These are phyloP conservation scores for Bonia amplexicaulis DNA, from an alignment of 176 grass and related monocot genomes.

Conservation along the genomic window DNA sequence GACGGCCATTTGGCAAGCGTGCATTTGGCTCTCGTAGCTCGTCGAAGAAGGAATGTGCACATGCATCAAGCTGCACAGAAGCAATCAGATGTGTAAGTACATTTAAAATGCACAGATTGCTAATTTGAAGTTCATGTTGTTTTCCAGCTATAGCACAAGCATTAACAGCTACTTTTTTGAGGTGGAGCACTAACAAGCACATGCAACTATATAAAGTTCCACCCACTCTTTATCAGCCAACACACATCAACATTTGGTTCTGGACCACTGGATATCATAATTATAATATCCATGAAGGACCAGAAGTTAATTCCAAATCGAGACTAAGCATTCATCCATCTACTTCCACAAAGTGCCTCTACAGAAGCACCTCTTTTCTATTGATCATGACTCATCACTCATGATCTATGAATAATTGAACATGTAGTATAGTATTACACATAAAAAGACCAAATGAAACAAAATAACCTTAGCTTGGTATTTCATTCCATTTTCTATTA, in stretches of 20 bases:
- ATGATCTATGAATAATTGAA: neutral
- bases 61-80: constrained; percentile 86
- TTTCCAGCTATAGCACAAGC: constrained; percentile 25
- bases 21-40: constrained; percentile 79
- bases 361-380: neutral
- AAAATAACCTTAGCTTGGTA: neutral
- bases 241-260: constrained; percentile 23
- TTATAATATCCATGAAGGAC: constrained; percentile 17
- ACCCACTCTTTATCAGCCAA: constrained; percentile 22
- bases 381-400: neutral
- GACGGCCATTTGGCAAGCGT: constrained; percentile 68
- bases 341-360: constrained; percentile 4
- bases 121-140: neutral
- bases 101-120: neutral
- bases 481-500: neutral
- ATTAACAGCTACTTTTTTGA: neutral
- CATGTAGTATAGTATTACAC: neutral
- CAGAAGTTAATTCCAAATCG: constrained; percentile 10
- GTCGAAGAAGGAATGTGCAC: constrained; percentile 89
- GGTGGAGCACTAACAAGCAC: constrained; percentile 34
- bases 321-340: neutral
- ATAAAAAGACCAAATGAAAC: neutral
- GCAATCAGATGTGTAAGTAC: constrained; percentile 16
- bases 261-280: constrained; percentile 27
- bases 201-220: constrained; percentile 34